Evolutionary conservation across 2,329 filamentous ascomycete species (phyloP).

Genomic region (Trichoderma atroviride): DNA sequence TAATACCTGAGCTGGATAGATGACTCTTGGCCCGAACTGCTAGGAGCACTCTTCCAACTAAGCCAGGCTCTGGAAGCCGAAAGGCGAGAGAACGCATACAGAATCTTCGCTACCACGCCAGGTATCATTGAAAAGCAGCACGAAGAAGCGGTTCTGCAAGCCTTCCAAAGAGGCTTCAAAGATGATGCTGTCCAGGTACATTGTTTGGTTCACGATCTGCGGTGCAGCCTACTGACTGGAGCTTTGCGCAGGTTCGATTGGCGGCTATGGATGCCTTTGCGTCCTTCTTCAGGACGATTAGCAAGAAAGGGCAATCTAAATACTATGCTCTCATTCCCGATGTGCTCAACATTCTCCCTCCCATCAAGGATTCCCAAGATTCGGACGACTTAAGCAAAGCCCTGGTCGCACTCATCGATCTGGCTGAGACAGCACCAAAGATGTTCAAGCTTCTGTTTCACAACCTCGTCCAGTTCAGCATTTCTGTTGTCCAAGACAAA

Average conservation of each 20-base stretch:
- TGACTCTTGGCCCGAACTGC: slow-evolving; percentile 85
- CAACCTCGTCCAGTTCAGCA: slow-evolving; percentile 87
- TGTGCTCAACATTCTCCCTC: slow-evolving; percentile 90
- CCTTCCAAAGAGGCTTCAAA: slow-evolving; percentile 90
- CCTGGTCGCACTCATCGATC: slow-evolving; percentile 86
- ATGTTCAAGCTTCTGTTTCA: slow-evolving; percentile 98
- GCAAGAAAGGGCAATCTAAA: slow-evolving; percentile 84
- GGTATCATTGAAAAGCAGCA: slow-evolving; percentile 96
- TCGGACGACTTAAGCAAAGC: slow-evolving; percentile 90
- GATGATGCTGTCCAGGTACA: slow-evolving; percentile 79
- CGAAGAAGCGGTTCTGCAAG: slow-evolving; percentile 82
- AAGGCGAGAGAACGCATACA: slow-evolving; percentile 89
- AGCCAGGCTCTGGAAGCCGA: slow-evolving; percentile 83
- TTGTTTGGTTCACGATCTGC: slow-evolving; percentile 12
- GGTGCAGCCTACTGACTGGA: not conserved
- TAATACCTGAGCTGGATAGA: slow-evolving; percentile 51
- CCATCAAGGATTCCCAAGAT: slow-evolving; percentile 88
- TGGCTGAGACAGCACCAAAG: slow-evolving; percentile 91
- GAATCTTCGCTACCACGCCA: slow-evolving; percentile 93
- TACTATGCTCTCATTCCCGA: slow-evolving; percentile 87
- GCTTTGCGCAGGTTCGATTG: slow-evolving; percentile 70
- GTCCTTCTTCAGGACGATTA: slow-evolving; percentile 89
- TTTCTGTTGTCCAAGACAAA: slow-evolving; percentile 94
- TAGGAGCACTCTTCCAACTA: slow-evolving; percentile 82
- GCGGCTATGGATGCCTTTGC: slow-evolving; percentile 97